Conservation (phyloP, 1,284 basidiomycete genomes). For the Leccinum variabile region DNA sequence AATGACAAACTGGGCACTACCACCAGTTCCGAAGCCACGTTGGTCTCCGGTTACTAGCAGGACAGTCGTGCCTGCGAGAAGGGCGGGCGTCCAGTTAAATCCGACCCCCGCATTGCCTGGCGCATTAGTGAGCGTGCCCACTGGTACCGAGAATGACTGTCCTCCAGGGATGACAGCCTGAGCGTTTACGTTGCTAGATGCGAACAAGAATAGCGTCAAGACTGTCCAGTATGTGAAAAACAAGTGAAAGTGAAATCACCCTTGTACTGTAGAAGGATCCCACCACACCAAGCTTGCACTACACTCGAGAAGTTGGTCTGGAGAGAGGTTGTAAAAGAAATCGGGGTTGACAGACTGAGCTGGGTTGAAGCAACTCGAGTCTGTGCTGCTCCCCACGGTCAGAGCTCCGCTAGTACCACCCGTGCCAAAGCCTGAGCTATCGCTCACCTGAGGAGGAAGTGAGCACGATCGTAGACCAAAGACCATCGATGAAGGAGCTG, state of each 20-base stretch:
- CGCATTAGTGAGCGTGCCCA: slow-evolving; percentile 43
- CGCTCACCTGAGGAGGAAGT: slow-evolving; percentile 21
- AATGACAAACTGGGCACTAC: slow-evolving; percentile 56
- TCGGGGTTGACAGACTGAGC: slow-evolving; percentile 45
- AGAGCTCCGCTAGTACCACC: slow-evolving; percentile 72
- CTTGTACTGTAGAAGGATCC: slow-evolving; percentile 49
- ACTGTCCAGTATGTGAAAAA: background rate
- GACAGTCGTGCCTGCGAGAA: slow-evolving; percentile 63
- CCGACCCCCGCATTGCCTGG: slow-evolving; percentile 48
- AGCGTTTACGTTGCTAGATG: slow-evolving; percentile 53
- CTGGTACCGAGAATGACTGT: slow-evolving; percentile 64
- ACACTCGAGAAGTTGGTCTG: slow-evolving; percentile 64
- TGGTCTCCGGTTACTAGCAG: slow-evolving; percentile 66
- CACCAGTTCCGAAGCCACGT: slow-evolving; percentile 65
- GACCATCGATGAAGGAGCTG: background rate
- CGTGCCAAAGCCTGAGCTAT: slow-evolving; percentile 54
- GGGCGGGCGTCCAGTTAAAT: slow-evolving; percentile 65
- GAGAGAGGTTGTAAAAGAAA: slow-evolving; percentile 64
- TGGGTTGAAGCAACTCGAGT: slow-evolving; percentile 60
- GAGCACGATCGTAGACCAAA: background rate
- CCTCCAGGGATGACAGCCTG: slow-evolving; percentile 78
- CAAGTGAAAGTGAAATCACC: slow-evolving; percentile 53
- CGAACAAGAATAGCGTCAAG: slow-evolving; percentile 5
- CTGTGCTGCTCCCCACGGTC: slow-evolving; percentile 49
- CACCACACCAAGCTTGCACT: slow-evolving; percentile 60